Conservation (phyloP, 2,329 filamentous ascomycete species). For the Diaporthe sp. region DNA sequence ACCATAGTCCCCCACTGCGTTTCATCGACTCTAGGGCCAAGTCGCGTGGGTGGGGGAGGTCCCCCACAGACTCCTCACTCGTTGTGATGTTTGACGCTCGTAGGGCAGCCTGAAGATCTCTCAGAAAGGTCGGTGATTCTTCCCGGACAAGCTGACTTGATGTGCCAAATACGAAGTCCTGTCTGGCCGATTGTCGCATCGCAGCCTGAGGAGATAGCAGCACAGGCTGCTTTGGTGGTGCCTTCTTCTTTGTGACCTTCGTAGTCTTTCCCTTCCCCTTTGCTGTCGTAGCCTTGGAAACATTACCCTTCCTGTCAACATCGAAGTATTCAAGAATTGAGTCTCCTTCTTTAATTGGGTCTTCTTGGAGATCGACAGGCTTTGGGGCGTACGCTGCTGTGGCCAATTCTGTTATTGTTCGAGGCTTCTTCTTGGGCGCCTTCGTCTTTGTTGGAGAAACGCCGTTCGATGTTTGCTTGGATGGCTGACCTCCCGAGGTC, state of each 20-base stretch:
- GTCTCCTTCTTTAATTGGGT: conserved; percentile 41
- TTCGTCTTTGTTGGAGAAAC: conserved; percentile 58
- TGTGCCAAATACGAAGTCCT: conserved; percentile 87
- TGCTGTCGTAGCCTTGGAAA: conserved; percentile 40
- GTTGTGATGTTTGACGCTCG: conserved; percentile 63
- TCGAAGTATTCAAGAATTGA: conserved; percentile 60
- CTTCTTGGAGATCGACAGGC: conserved; percentile 48
- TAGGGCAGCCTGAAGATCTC: conserved; percentile 71
- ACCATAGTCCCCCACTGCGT: conserved; percentile 69
- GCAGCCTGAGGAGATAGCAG: conserved; percentile 78
- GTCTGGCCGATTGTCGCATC: conserved; percentile 70
- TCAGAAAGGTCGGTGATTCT: conserved; percentile 74
- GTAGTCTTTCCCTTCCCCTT: conserved; percentile 49
- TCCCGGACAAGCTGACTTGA: conserved; percentile 84
- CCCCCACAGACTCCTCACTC: conserved; percentile 48
- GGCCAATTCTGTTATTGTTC: conserved; percentile 82
- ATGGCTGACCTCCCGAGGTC: conserved; percentile 46
- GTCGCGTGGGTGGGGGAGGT: conserved; percentile 33
- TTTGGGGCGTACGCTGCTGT: conserved; percentile 72
- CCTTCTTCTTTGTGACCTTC: conserved; percentile 53
- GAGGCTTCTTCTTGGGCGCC: conserved; percentile 73
- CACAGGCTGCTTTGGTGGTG: conserved; percentile 53
- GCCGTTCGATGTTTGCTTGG: conserved; percentile 36
- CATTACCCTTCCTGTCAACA: conserved; percentile 44
- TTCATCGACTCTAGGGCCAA: conserved; percentile 24